A percentile compares a stretch with the other conserved stretches of the same genome.
These are phyloP conservation scores for Solanum peruvianum DNA, from an alignment of 257 asterid genomes.

Conservation along the genomic window DNA sequence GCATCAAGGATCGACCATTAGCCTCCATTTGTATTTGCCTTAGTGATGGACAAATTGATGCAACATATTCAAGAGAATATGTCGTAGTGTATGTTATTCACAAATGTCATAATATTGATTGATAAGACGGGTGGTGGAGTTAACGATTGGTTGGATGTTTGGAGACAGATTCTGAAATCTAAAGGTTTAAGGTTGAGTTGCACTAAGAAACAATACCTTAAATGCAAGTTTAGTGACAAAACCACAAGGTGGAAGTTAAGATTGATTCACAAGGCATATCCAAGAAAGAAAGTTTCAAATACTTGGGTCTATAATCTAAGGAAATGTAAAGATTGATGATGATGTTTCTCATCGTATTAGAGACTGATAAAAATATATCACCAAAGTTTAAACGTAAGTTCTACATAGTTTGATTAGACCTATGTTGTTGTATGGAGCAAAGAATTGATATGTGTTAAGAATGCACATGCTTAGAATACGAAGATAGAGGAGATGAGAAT, in stretches of 20 bases:
- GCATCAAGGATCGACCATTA: no score
- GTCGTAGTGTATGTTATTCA: no score
- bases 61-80: background rate
- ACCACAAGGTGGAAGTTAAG: background rate
- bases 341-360: background rate
- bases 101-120: background rate
- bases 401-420: background rate
- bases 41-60: no score
- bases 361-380: background rate
- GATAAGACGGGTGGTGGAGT: background rate
- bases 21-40: no score
- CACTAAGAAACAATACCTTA: background rate
- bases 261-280: background rate
- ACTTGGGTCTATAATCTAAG: background rate
- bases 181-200: background rate
- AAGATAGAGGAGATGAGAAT: background rate
- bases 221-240: background rate
- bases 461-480: no score
- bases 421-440: background rate
- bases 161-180: background rate
- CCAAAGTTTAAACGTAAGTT: background rate
- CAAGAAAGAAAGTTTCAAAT: background rate
- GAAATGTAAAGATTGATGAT: no score
- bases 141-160: background rate
- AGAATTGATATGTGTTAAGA: background rate